Percentiles rank a stretch among this genome's conserved stretches.
Evolutionary conservation across 2,329 filamentous ascomycete genomes (phyloP).

Genomic region (Neoascochyta sp.): DNA sequence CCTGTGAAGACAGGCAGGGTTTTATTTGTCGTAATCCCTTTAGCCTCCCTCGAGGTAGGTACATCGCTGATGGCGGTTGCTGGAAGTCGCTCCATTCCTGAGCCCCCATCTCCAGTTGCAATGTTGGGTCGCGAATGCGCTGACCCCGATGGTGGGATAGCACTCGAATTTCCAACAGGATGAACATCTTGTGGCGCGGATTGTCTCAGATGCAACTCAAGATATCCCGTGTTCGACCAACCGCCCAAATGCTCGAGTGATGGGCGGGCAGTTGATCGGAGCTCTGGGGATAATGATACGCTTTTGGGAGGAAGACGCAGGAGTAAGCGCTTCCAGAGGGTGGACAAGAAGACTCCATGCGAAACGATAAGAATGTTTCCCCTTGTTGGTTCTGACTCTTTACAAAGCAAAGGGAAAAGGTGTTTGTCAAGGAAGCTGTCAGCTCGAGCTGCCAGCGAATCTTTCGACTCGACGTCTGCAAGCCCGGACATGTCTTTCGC

Average conservation of each 20-base stretch:
- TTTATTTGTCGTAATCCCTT: too few relatives aligned
- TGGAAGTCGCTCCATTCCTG: too few relatives aligned
- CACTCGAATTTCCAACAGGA: too few relatives aligned
- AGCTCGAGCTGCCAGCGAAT: constrained; percentile 62
- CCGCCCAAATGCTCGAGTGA: constrained; percentile 54
- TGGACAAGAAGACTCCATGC: constrained; percentile 75
- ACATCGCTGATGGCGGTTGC: too few relatives aligned
- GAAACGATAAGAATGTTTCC: constrained; percentile 65
- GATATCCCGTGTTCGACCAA: constrained; percentile 65
- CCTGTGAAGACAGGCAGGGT: too few relatives aligned
- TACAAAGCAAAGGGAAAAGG: constrained; percentile 56
- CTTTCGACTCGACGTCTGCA: constrained; percentile 62
- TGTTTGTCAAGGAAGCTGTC: constrained; percentile 63
- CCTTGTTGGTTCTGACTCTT: constrained; percentile 23
- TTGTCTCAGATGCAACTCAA: constrained; percentile 45
- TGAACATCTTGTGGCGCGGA: background rate
- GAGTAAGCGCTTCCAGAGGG: constrained; percentile 63
- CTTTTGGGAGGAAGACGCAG: constrained; percentile 50
- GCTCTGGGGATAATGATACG: constrained; percentile 44
- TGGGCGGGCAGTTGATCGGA: constrained; percentile 38
- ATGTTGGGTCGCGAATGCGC: too few relatives aligned
- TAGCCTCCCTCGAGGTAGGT: too few relatives aligned
- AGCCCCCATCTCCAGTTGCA: too few relatives aligned
- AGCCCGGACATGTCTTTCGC: constrained; percentile 44
- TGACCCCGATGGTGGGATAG: too few relatives aligned